Percentiles rank a stretch among this genome's conserved stretches.
phyloP scores from a whole-genome alignment of 805 yeast species.

The Monosporozyma servazzii region DNA sequence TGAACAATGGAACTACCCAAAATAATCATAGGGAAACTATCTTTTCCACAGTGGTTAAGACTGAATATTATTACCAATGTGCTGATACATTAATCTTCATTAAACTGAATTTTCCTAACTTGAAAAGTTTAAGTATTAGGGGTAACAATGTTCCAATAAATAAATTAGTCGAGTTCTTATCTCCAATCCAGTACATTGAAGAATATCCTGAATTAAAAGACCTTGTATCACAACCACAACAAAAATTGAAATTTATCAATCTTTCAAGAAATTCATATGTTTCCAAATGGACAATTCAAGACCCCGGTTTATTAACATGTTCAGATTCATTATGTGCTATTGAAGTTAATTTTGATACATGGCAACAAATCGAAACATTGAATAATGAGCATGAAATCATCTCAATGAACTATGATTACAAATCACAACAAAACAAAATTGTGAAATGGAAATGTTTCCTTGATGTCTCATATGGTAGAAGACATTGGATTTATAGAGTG shows the following conservation, averaged over 20 bases:
- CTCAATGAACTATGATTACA: slow-evolving; percentile 13
- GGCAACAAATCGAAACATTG: slow-evolving; percentile 28
- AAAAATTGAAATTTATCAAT: slow-evolving; percentile 49
- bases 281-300: slow-evolving; percentile 51
- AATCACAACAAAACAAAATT: slow-evolving; percentile 10
- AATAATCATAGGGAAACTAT: slow-evolving; percentile 1
- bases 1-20: background rate
- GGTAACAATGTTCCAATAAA: slow-evolving; percentile 30
- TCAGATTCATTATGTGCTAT: slow-evolving; percentile 47
- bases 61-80: slow-evolving; percentile 24
- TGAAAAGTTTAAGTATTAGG: slow-evolving; percentile 31
- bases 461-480: slow-evolving; percentile 46
- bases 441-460: slow-evolving; percentile 29
- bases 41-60: slow-evolving; percentile 8
- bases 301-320: slow-evolving; percentile 35
- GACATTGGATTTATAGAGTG: slow-evolving; percentile 68
- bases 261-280: slow-evolving; percentile 53
- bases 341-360: slow-evolving; percentile 52
- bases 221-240: slow-evolving; percentile 11
- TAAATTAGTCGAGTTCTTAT: slow-evolving; percentile 28
- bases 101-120: slow-evolving; percentile 32
- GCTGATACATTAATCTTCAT: slow-evolving; percentile 31
- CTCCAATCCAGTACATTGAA: slow-evolving; percentile 18
- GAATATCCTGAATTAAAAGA: slow-evolving; percentile 7
- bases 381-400: slow-evolving; percentile 22